Conservation (phyloP, 2,329 filamentous ascomycete species). For the Fusarium sp. region DNA sequence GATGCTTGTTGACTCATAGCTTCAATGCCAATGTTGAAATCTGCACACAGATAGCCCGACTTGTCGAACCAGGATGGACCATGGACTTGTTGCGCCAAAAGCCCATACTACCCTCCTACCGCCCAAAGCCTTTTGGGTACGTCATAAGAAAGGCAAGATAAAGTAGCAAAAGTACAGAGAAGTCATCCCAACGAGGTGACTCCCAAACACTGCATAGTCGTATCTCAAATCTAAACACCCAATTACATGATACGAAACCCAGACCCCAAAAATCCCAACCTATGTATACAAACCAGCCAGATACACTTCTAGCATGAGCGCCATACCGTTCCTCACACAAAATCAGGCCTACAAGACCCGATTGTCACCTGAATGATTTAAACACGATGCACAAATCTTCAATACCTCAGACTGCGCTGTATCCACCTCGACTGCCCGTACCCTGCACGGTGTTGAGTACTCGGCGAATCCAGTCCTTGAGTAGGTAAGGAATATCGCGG, state of each 20-base stretch:
- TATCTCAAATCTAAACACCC: slow-evolving; percentile 40
- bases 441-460: slow-evolving; percentile 89
- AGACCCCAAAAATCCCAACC: slow-evolving; percentile 24
- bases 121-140: background rate
- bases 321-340: slow-evolving; percentile 31
- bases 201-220: slow-evolving; percentile 23
- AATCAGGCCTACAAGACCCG: background rate
- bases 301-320: slow-evolving; percentile 49
- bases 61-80: too few relatives aligned
- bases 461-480: slow-evolving; percentile 88
- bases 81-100: too few relatives aligned
- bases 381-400: slow-evolving; percentile 8
- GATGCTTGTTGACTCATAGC: slow-evolving; percentile 4
- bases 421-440: slow-evolving; percentile 87
- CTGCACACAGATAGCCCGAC: too few relatives aligned
- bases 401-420: slow-evolving; percentile 84
- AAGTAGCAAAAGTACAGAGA: slow-evolving; percentile 1
- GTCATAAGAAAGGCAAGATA: background rate
- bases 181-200: background rate
- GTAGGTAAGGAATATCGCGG: slow-evolving; percentile 90
- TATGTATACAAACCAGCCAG: slow-evolving; percentile 50
- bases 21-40: background rate
- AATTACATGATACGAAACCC: slow-evolving; percentile 36
- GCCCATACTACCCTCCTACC: too few relatives aligned
- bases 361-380: slow-evolving; percentile 3